Percentiles rank a stretch among this genome's conserved stretches.
These are phyloP conservation scores for Emmonsiellopsis sp. DNA, from an alignment of 2,329 filamentous ascomycete species.

Conservation along the genomic window DNA sequence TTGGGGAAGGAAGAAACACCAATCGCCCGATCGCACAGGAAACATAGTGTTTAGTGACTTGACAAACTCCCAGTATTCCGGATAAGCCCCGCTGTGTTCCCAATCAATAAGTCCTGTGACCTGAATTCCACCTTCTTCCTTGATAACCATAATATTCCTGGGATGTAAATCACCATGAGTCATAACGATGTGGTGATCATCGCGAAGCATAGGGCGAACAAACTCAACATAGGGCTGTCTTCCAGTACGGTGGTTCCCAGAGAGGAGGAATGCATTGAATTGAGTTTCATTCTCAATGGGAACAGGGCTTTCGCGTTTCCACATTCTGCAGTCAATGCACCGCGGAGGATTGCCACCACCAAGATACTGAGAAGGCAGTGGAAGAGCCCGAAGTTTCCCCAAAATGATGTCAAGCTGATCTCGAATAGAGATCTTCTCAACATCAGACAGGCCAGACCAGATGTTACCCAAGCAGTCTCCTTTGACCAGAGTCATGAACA, in stretches of 20 bases:
- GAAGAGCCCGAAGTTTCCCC: slow-evolving; percentile 1
- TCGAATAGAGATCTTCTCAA: slow-evolving; percentile 2
- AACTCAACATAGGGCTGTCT: slow-evolving; percentile 4
- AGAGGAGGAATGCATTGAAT: not conserved
- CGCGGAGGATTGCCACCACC: slow-evolving; percentile 5
- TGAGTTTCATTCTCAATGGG: slow-evolving; percentile 14
- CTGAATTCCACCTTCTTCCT: slow-evolving; percentile 6
- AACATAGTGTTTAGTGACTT: slow-evolving; percentile 8
- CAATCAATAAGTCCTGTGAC: slow-evolving; percentile 15
- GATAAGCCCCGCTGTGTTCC: slow-evolving; percentile 16
- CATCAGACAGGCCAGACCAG: slow-evolving; percentile 3
- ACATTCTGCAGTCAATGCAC: slow-evolving; percentile 9
- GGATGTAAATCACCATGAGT: slow-evolving; percentile 17
- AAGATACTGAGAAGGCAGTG: slow-evolving; percentile 5
- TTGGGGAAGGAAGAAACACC: slow-evolving; percentile 2
- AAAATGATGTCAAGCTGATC: slow-evolving; percentile 6
- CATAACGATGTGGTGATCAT: slow-evolving; percentile 11
- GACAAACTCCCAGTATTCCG: slow-evolving; percentile 15
- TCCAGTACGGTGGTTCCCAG: not conserved
- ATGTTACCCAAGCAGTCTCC: slow-evolving; percentile 5
- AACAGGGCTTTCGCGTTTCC: slow-evolving; percentile 12
- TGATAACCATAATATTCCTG: slow-evolving; percentile 15
- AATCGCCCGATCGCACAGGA: slow-evolving; percentile 1
- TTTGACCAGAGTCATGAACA: slow-evolving; percentile 4
- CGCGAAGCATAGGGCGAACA: not conserved